Conservation (phyloP, 306 rosid genomes). For the Corylus avellana region DNA sequence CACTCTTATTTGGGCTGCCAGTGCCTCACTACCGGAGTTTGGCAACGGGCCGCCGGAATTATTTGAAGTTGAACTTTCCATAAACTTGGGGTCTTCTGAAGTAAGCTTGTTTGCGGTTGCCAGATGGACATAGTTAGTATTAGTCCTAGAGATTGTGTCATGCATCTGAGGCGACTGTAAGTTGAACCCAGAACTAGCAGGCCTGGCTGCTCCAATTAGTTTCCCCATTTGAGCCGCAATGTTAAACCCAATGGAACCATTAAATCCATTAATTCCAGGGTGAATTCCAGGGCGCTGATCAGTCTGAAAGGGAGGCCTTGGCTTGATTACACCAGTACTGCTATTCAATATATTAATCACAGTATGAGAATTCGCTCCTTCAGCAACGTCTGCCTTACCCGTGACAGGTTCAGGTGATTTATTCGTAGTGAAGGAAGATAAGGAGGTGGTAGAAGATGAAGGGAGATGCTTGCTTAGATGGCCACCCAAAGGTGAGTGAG, state of each 20-base stretch:
- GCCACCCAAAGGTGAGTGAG: constrained; percentile 26
- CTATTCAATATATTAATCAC: constrained; percentile 34
- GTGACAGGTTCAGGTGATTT: constrained; percentile 30
- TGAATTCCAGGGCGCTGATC: constrained; percentile 27
- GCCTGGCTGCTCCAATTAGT: constrained; percentile 33
- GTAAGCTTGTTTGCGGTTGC: constrained; percentile 30
- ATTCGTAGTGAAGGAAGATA: constrained; percentile 21
- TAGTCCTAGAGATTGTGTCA: constrained; percentile 37
- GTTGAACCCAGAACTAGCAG: constrained; percentile 38
- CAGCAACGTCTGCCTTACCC: constrained; percentile 34
- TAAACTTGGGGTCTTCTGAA: constrained; percentile 30
- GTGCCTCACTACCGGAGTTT: constrained; percentile 30
- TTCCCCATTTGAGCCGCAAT: constrained; percentile 46
- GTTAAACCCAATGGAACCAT: constrained; percentile 38
- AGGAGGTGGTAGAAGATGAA: constrained; percentile 33
- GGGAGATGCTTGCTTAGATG: constrained; percentile 30
- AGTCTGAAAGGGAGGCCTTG: constrained; percentile 40
- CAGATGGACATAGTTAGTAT: constrained; percentile 31
- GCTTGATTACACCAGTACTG: constrained; percentile 35
- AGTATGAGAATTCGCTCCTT: constrained; percentile 35
- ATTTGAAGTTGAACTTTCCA: constrained; percentile 31
- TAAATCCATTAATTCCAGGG: constrained; percentile 51
- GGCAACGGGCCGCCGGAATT: constrained; percentile 29
- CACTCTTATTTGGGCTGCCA: constrained; percentile 10
- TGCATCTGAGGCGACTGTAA: constrained; percentile 38